Percentiles rank a stretch among this genome's conserved stretches.
Evolutionary conservation across 116 monocot species (phyloP).

Genomic region (Phalaenopsis hybrid): DNA sequence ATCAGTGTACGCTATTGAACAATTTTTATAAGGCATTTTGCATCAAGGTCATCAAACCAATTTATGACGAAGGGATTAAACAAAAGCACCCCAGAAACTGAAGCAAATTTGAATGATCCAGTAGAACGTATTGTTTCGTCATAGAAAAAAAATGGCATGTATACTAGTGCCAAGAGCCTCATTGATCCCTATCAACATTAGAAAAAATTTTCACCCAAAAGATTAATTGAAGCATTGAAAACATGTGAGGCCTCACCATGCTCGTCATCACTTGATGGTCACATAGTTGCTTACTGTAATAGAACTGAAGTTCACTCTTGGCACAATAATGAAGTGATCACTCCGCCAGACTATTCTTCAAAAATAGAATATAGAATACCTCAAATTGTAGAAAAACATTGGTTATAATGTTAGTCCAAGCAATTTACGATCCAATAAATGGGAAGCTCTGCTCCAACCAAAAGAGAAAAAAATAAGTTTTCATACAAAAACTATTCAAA

Average conservation of each 20-base stretch:
- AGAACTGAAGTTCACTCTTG: background rate
- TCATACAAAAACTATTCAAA: no score
- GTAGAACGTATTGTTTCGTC: background rate
- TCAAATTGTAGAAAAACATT: no score
- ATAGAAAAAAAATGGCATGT: background rate
- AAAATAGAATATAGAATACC: background rate
- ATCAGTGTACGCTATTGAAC: background rate
- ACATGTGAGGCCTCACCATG: background rate
- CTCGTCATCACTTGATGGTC: background rate
- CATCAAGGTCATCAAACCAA: background rate
- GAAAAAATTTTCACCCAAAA: background rate
- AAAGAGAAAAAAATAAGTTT: no score
- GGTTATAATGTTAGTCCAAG: no score
- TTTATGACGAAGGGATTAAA: background rate
- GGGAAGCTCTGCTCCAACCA: no score
- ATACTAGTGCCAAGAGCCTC: background rate
- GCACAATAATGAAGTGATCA: background rate
- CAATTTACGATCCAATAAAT: no score
- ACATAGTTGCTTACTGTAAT: background rate
- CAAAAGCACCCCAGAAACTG: background rate
- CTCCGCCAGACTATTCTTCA: background rate
- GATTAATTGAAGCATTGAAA: background rate
- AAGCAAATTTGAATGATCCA: background rate
- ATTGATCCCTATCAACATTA: background rate
- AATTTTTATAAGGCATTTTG: background rate